These are phyloP conservation scores for Acanthamoeba lenticulata DNA, from an alignment of 208 protist species.

Conservation along the genomic window DNA sequence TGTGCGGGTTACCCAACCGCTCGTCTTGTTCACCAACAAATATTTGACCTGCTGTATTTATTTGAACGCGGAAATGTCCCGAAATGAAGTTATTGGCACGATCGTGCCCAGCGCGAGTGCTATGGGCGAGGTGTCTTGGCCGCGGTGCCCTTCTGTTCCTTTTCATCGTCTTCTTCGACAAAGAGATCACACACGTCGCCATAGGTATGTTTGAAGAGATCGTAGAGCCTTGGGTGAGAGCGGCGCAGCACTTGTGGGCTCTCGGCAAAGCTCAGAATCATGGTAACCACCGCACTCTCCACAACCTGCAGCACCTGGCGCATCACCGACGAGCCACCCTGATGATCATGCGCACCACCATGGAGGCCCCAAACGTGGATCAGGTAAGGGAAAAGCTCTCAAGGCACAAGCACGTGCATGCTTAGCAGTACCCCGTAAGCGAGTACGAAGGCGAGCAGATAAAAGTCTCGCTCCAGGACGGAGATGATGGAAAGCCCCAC, in stretches of 20 bases:
- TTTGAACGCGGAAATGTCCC: too few relatives aligned
- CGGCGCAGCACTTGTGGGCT: slow-evolving; percentile 42
- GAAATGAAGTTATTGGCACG: too few relatives aligned
- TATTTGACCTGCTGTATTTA: too few relatives aligned
- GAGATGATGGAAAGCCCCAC: background rate
- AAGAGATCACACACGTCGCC: background rate
- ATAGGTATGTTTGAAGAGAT: background rate
- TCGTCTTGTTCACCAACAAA: too few relatives aligned
- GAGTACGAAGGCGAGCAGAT: background rate
- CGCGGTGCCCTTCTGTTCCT: too few relatives aligned
- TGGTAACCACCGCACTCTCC: slow-evolving; percentile 21
- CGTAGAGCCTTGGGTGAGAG: slow-evolving; percentile 63
- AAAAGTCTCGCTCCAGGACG: background rate
- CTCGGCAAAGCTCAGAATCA: slow-evolving; percentile 45
- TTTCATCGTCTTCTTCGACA: background rate
- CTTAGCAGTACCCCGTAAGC: background rate
- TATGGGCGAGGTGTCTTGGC: too few relatives aligned
- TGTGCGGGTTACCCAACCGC: too few relatives aligned
- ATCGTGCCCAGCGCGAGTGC: too few relatives aligned
- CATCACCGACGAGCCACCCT: background rate
- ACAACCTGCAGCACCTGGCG: background rate
- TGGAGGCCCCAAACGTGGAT: background rate
- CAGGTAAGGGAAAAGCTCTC: too few relatives aligned
- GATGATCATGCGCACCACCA: background rate
- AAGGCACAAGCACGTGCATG: background rate